Evolutionary conservation across 1,139 yeast genomes (phyloP).

Genomic region (Hansenula anomala): DNA sequence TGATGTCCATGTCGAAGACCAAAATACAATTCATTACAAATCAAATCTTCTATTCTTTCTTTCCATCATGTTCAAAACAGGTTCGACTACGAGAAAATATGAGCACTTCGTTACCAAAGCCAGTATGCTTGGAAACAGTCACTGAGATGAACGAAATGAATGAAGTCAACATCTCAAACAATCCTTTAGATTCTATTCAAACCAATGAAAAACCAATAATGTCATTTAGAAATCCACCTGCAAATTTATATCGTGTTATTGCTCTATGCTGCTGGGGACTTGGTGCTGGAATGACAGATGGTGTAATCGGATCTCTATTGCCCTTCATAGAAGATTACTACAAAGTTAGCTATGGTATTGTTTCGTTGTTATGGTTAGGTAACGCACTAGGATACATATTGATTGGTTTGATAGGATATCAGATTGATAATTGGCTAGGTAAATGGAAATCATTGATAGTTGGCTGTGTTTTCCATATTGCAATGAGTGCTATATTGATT

Average conservation of each 20-base stretch:
- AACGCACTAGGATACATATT: slow-evolving; percentile 37
- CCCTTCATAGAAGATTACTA: slow-evolving; percentile 38
- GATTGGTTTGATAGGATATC: slow-evolving; percentile 33
- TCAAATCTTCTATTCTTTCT: too few species aligned
- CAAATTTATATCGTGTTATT: slow-evolving; percentile 39
- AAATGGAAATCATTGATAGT: slow-evolving; percentile 20
- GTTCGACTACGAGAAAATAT: too few species aligned
- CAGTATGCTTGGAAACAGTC: too few species aligned
- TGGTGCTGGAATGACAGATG: slow-evolving; percentile 32
- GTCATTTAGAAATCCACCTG: slow-evolving; percentile 35
- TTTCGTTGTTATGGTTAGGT: slow-evolving; percentile 40
- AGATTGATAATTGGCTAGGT: slow-evolving; percentile 36
- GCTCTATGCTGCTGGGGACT: slow-evolving; percentile 40
- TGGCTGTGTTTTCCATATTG: slow-evolving; percentile 17
- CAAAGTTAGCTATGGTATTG: slow-evolving; percentile 34
- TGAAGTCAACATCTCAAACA: too few species aligned
- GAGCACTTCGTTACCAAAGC: too few species aligned
- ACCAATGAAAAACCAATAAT: not conserved
- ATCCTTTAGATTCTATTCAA: too few species aligned
- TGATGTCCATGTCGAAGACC: too few species aligned
- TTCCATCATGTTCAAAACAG: too few species aligned
- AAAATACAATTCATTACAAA: too few species aligned
- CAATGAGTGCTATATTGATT: slow-evolving; percentile 25
- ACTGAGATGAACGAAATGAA: too few species aligned
- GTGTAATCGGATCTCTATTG: slow-evolving; percentile 41